Evolutionary conservation across 208 protist species (phyloP).

Genomic region (Trichomonas gallinae): DNA sequence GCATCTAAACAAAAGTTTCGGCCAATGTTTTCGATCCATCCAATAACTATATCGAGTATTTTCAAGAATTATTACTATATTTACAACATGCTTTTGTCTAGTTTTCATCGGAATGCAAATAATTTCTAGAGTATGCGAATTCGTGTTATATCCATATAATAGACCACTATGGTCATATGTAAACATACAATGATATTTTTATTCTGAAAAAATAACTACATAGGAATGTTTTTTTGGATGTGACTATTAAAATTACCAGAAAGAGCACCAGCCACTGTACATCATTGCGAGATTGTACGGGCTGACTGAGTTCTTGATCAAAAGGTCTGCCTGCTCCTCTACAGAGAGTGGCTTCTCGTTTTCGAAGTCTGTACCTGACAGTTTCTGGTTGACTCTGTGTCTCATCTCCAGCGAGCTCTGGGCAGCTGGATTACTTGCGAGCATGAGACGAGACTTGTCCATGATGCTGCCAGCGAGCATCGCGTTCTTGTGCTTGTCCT

Average conservation of each 20-base stretch:
- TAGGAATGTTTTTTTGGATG: too few relatives aligned
- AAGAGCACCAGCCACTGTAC: conserved; percentile 4
- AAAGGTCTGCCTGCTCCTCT: neutral
- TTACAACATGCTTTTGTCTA: too few relatives aligned
- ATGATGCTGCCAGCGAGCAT: neutral
- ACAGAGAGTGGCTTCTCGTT: neutral
- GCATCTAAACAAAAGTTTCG: too few relatives aligned
- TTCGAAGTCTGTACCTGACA: neutral
- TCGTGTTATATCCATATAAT: too few relatives aligned
- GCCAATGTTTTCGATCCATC: too few relatives aligned
- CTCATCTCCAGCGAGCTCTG: neutral
- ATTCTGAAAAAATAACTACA: too few relatives aligned
- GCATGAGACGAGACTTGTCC: neutral
- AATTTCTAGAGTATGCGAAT: too few relatives aligned
- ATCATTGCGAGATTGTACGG: neutral
- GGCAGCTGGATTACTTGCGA: neutral
- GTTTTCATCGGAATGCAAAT: too few relatives aligned
- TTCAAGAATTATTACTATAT: too few relatives aligned
- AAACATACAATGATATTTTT: too few relatives aligned
- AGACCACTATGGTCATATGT: too few relatives aligned
- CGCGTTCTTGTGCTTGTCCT: neutral
- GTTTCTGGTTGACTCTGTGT: neutral
- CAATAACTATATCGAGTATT: too few relatives aligned
- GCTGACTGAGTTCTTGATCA: neutral
- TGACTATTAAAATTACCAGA: conserved; percentile 21